These are phyloP conservation scores for Trichoderma reesei DNA, from an alignment of 495 filamentous ascomycete genomes.

Conservation along the genomic window DNA sequence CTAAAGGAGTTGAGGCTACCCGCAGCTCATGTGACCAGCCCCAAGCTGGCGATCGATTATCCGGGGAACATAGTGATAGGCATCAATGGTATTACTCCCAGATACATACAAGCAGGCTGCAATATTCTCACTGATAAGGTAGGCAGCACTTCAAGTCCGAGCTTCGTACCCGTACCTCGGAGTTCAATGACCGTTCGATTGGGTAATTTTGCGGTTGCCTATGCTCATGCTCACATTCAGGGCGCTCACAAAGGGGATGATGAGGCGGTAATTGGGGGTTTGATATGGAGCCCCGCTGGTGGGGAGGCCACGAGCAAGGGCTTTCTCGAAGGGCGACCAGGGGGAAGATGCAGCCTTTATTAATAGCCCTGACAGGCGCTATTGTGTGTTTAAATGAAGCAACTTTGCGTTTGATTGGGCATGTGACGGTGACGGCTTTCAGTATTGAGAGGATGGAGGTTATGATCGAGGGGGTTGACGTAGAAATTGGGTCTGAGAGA, in stretches of 20 bases:
- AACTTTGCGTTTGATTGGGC: not conserved
- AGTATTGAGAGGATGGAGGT: too few relatives aligned
- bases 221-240: not conserved
- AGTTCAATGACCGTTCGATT: not conserved
- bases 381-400: not conserved
- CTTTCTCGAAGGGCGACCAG: not conserved
- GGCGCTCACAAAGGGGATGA: not conserved
- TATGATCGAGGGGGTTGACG: too few relatives aligned
- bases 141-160: too few relatives aligned
- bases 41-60: not conserved
- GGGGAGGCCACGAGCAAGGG: not conserved
- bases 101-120: too few relatives aligned
- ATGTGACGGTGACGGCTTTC: too few relatives aligned
- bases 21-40: not conserved
- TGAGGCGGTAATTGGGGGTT: not conserved
- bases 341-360: not conserved
- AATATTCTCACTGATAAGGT: too few relatives aligned
- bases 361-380: not conserved
- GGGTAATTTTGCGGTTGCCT: not conserved
- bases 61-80: not conserved
- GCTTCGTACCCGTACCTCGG: not conserved
- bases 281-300: conserved; percentile 1
- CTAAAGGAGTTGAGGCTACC: not conserved
- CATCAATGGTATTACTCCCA: too few relatives aligned
- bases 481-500: too few relatives aligned